Evolutionary conservation across 2,329 filamentous ascomycete species (phyloP), one percentile per base, ranked within the genome.

Genomic region (Lecanicillium sp.): DNA sequence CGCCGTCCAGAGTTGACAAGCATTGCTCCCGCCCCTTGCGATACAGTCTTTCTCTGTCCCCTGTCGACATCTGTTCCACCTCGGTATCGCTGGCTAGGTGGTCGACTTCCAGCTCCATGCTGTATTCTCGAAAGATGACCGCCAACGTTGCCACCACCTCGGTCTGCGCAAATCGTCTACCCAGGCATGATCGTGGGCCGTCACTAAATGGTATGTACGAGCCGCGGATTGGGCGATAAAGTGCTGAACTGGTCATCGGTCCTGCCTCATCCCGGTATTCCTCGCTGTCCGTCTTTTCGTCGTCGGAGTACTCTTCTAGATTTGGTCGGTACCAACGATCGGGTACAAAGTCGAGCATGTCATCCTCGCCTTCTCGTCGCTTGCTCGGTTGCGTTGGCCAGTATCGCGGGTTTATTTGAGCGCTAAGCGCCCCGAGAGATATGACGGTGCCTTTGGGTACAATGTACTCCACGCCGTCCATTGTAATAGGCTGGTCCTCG

Each of bases 91-190:
- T 64, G 25, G 67, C 70, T 64, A 68, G 77, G 42, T 73, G 68
- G 40, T 78, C 73, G 8, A 85, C 78, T 3, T 77, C 81, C 41
- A 88, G 66, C 63, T 89, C 83, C 5, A 88, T 64, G 51, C 74
- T 82, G 53, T 83, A 77, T 33, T 70, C 51, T 45, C 71, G 68
- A 48, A 76, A 75, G 12, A 78, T 48, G 12, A 74, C 68, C 3
- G 73, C 70, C 40, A 80, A 52, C 9, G 68, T 60, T 3, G 74
- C 68, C 33, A 74, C 60, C 47, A 80, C 64, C 55, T 80, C 73
- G 2, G 78, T 72, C 51, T 77, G 70, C 7, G 75, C 75, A 37
- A 80, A 71, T 11, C 75, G 65, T 28, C 73, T 61, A 5, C 76
- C 75, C 6, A 80, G 51, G 43, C 77, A 80, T 16, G 69, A 71